A percentile compares a stretch with the other conserved stretches of the same genome.
Evolutionary conservation across 805 yeast genomes (phyloP).

Genomic region (Grigorovia humatica): DNA sequence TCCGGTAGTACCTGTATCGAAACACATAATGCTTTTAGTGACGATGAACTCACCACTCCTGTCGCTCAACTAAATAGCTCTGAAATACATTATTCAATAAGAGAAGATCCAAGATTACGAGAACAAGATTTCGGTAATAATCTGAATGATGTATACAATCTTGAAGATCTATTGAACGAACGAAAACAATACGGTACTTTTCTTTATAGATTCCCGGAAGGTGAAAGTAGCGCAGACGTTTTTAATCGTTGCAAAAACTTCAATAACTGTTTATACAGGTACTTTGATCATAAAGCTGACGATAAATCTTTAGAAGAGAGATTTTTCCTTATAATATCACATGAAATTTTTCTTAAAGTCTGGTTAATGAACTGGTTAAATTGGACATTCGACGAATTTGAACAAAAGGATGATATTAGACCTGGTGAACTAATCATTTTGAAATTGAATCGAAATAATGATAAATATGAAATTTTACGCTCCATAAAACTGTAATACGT

Average conservation of each 20-base stretch:
- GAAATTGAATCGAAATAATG: slow-evolving; percentile 44
- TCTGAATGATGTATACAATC: slow-evolving; percentile 54
- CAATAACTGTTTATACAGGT: slow-evolving; percentile 75
- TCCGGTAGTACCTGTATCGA: background rate
- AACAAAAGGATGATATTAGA: slow-evolving; percentile 65
- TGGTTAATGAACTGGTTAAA: slow-evolving; percentile 88
- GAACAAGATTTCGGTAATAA: slow-evolving; percentile 94
- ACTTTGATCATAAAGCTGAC: slow-evolving; percentile 45
- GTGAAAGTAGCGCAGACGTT: slow-evolving; percentile 94
- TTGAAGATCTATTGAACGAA: slow-evolving; percentile 74
- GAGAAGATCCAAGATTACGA: slow-evolving; percentile 84
- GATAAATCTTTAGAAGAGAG: slow-evolving; percentile 43
- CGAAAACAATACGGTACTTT: slow-evolving; percentile 79
- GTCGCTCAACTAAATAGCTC: slow-evolving; percentile 3
- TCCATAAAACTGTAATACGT: background rate
- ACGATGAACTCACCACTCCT: background rate
- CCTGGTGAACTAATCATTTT: slow-evolving; percentile 75
- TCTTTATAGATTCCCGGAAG: slow-evolving; percentile 82
- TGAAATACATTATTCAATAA: slow-evolving; percentile 39
- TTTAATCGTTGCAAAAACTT: slow-evolving; percentile 83
- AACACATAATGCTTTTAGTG: background rate
- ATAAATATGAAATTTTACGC: slow-evolving; percentile 32
- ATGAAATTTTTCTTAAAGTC: slow-evolving; percentile 92
- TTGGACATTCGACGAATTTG: slow-evolving; percentile 85
- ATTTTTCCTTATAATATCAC: slow-evolving; percentile 78